A percentile compares a stretch with the other conserved stretches of the same genome.
Evolutionary conservation across 2,329 filamentous ascomycete genomes (phyloP).

Genomic region (Penicillium verrucosum): DNA sequence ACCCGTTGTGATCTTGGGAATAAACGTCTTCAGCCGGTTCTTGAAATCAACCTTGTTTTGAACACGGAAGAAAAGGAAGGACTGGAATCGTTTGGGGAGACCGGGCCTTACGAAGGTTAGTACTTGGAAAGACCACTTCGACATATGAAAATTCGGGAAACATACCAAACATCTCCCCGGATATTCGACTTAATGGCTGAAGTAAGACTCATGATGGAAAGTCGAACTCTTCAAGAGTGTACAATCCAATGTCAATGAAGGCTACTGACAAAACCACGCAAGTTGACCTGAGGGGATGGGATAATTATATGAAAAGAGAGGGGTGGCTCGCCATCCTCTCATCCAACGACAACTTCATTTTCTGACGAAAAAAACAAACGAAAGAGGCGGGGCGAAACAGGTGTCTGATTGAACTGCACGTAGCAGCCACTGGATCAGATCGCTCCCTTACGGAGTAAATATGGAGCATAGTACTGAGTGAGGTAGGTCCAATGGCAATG

Average conservation of each 20-base stretch:
- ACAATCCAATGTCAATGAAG: neutral
- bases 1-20: constrained; percentile 13
- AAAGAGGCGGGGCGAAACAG: neutral
- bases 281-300: neutral
- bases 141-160: neutral
- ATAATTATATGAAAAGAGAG: neutral
- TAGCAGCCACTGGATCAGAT: neutral
- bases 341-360: neutral
- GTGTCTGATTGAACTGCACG: neutral
- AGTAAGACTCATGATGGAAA: constrained; percentile 4
- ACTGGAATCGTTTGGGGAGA: constrained; percentile 6
- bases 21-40: constrained; percentile 5
- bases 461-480: neutral
- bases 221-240: neutral
- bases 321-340: neutral
- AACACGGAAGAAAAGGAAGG: constrained; percentile 15
- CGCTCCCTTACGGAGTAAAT: neutral
- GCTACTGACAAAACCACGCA: neutral
- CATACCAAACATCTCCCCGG: constrained; percentile 18
- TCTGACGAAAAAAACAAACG: neutral
- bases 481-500: neutral
- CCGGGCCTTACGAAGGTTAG: neutral
- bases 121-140: neutral
- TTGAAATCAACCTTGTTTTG: constrained; percentile 7
- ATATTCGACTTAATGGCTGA: constrained; percentile 9